These are phyloP conservation scores for Globisporangium spinosum DNA, from an alignment of 352 stramenopile species.

Conservation along the genomic window DNA sequence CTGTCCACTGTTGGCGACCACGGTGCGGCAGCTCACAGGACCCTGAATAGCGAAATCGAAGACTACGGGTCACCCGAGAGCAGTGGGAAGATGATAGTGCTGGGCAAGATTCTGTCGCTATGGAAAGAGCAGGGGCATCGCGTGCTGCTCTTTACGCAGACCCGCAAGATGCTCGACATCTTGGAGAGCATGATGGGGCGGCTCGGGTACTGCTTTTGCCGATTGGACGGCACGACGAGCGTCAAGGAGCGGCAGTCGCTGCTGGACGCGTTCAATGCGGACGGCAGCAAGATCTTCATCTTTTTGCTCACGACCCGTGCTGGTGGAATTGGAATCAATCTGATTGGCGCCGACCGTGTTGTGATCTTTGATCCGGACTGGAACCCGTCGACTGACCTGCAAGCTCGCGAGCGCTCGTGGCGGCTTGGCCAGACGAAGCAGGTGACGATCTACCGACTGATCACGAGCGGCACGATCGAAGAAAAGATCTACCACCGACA, in stretches of 20 bases:
- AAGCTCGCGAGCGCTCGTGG: conserved; percentile 97
- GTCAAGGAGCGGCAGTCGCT: conserved; percentile 91
- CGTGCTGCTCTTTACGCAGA: conserved; percentile 98
- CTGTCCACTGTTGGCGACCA: conserved; percentile 48
- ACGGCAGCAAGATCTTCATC: conserved; percentile 70
- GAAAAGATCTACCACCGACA: conserved; percentile 99
- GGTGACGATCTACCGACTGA: conserved; percentile 90
- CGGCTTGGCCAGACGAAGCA: conserved; percentile 88
- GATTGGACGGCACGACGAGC: conserved; percentile 96
- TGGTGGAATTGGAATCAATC: conserved; percentile 95
- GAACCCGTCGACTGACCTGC: conserved; percentile 96
- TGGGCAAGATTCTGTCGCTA: conserved; percentile 92
- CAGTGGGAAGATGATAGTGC: conserved; percentile 96
- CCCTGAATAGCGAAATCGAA: conserved; percentile 5
- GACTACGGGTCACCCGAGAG: conserved; percentile 50
- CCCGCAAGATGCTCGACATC: conserved; percentile 96
- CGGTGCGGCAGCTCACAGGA: conserved; percentile 2
- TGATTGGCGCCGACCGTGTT: conserved; percentile 94
- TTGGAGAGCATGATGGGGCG: conserved; percentile 90
- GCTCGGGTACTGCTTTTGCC: conserved; percentile 88
- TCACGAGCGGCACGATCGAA: conserved; percentile 98
- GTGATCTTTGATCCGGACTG: conserved; percentile 99
- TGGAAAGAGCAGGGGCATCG: conserved; percentile 95
- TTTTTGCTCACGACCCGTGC: conserved; percentile 86
- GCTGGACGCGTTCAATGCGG: conserved; percentile 95